Base-by-base conservation (phyloP, 345 rosid genomes). In the Rhizophora apiculata region DNA sequence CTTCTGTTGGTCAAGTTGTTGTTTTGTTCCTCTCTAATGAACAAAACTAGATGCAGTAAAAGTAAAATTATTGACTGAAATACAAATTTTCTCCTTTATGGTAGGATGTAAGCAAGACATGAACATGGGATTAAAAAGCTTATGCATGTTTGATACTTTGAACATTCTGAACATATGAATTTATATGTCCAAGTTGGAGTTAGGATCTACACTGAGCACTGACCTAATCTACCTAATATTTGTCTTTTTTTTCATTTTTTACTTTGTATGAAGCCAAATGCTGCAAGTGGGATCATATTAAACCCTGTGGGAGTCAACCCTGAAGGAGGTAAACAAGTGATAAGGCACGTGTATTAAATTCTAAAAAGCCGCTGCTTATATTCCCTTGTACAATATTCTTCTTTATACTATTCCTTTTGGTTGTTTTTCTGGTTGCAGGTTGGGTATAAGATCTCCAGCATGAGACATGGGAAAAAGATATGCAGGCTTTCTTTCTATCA, bases 401-500 rank as follows among this genome's bases (percentile, higher is more conserved):
- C 80, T 77, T 79, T 78, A 67, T 75, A 70, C 61, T 72, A 68
- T 75, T 69, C 60, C 51, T 64, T 56, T 49, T 78, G 68, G n/a
- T 76, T 37, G 64, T 54, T 68, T 34, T 66, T 69, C 52, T 59
- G 0, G 49, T 61, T 52, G 80, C 81, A 82, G 87, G 81, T 67
- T 80, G 81, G 79, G 84, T 56, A 66, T 73, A 54, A 68, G 83
- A 26, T 81, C 84, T 29, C 72, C 69, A 7, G 85, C 78, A 2
- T 76, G 76, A 65, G 58, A 51, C 21, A 6, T 10, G 64, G 60
- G 22, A 22, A 34, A 29, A 46, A 46, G 49, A 13, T 43, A 43
- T 3, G 46, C 22, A 27, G 19, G 21, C 3, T 34, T 7, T 54
- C 13, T 22, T 34, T 10, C 26, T 1, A 15, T 43, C 54, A 20